A percentile compares a stretch with the other conserved stretches of the same genome.
Evolutionary conservation across 108 stramenopile genomes (phyloP).

Genomic region (Pseudonitzschia pungens): DNA sequence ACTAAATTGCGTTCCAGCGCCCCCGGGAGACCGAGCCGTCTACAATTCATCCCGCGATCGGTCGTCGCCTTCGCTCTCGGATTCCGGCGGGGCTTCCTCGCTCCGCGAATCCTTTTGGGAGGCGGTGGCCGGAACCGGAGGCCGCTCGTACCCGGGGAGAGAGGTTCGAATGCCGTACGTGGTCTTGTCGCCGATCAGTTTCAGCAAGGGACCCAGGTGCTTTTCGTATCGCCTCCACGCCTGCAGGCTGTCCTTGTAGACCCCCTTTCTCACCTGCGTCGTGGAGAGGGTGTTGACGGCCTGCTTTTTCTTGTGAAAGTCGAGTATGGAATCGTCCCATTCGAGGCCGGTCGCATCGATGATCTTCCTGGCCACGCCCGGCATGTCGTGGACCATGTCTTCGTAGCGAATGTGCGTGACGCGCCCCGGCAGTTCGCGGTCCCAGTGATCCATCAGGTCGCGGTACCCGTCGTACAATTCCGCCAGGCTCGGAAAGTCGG

Average conservation of each 20-base stretch:
- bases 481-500: slow-evolving; percentile 58
- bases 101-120: neutral
- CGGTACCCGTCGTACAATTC: slow-evolving; percentile 75
- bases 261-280: slow-evolving; percentile 77
- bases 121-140: neutral
- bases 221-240: slow-evolving; percentile 70
- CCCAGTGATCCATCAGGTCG: slow-evolving; percentile 85
- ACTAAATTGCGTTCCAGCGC: no score
- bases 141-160: slow-evolving; percentile 41
- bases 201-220: slow-evolving; percentile 31
- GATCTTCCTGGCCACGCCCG: slow-evolving; percentile 55
- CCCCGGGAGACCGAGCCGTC: no score
- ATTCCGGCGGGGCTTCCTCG: neutral
- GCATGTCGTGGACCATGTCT: slow-evolving; percentile 79
- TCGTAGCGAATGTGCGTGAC: slow-evolving; percentile 84
- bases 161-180: slow-evolving; percentile 55
- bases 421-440: slow-evolving; percentile 71
- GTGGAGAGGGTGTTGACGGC: slow-evolving; percentile 86
- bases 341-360: slow-evolving; percentile 46
- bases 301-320: slow-evolving; percentile 89
- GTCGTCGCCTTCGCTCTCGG: neutral
- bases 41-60: neutral
- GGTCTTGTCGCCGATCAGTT: slow-evolving; percentile 50
- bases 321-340: slow-evolving; percentile 72
- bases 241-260: slow-evolving; percentile 79